Evolutionary conservation across 2,329 filamentous ascomycete species (phyloP).

Genomic region (Aquanectria penicillioides): DNA sequence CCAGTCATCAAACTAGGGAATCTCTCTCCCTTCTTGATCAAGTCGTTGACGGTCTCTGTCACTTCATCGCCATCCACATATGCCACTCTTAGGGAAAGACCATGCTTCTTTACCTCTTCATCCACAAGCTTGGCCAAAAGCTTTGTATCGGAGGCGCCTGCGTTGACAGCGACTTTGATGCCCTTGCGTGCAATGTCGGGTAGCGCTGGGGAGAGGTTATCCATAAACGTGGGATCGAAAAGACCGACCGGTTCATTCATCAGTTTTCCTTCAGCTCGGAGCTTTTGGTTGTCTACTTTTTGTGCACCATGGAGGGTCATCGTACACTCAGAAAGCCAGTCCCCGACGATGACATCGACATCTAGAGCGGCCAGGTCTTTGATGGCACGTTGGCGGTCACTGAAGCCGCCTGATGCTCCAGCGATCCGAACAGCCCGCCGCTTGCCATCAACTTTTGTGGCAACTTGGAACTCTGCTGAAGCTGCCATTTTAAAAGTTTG

Average conservation of each 20-base stretch:
- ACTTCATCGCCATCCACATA: conserved; percentile 51
- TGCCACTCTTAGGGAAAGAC: conserved; percentile 46
- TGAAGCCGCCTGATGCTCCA: conserved; percentile 55
- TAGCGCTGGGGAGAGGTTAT: conserved; percentile 41
- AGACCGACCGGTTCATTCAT: conserved; percentile 43
- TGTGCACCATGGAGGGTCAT: conserved; percentile 45
- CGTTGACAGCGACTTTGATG: conserved; percentile 51
- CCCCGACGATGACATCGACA: conserved; percentile 44
- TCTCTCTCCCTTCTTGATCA: conserved; percentile 32
- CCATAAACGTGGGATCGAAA: conserved; percentile 49
- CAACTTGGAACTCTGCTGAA: too few relatives aligned
- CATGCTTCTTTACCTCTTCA: conserved; percentile 41
- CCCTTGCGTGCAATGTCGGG: conserved; percentile 44
- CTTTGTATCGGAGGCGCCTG: conserved; percentile 49
- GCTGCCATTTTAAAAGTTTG: too few relatives aligned
- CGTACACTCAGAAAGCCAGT: conserved; percentile 46
- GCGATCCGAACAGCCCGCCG: conserved; percentile 53
- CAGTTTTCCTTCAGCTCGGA: conserved; percentile 33
- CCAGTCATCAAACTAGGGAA: conserved; percentile 41
- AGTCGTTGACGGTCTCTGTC: conserved; percentile 35
- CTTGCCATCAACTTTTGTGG: too few relatives aligned
- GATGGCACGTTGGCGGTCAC: conserved; percentile 54
- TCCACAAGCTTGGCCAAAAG: conserved; percentile 39
- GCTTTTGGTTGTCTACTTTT: conserved; percentile 38
- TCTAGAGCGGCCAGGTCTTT: conserved; percentile 51